Conservation (phyloP, 768 basidiomycete species). For the Psilocybe tampanensis region DNA sequence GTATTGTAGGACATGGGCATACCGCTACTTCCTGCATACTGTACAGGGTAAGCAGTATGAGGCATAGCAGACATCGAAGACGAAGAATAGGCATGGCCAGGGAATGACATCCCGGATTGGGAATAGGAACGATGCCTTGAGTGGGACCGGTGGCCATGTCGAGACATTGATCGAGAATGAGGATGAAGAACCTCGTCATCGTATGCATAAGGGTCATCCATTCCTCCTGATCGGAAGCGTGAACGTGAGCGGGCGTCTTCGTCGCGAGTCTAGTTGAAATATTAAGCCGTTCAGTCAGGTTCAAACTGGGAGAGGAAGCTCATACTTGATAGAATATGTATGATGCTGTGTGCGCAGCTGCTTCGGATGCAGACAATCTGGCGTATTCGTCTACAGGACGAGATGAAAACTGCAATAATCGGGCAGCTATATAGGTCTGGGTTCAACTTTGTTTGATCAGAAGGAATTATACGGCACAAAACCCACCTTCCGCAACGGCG, state of each 20-base stretch:
- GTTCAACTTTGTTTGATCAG: background rate
- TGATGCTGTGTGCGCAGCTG: conserved; percentile 69
- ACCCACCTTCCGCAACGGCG: conserved; percentile 70
- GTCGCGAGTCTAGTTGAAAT: conserved; percentile 32
- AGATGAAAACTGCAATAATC: conserved; percentile 54
- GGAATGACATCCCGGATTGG: conserved; percentile 24
- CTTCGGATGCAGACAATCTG: conserved; percentile 55
- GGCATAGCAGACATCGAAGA: conserved; percentile 16
- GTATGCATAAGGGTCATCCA: conserved; percentile 41
- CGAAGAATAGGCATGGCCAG: conserved; percentile 22
- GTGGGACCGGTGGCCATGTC: conserved; percentile 22
- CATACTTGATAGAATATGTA: conserved; percentile 58
- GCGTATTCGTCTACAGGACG: conserved; percentile 47
- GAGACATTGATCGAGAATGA: conserved; percentile 35
- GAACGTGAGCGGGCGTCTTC: conserved; percentile 40
- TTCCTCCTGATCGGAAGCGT: conserved; percentile 26
- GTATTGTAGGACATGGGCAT: conserved; percentile 28
- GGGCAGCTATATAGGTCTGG: conserved; percentile 44
- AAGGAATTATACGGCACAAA: background rate
- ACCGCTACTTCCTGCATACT: conserved; percentile 22
- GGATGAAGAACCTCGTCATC: conserved; percentile 35
- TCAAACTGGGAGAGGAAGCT: background rate
- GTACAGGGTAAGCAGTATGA: conserved; percentile 23
- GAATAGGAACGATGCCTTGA: conserved; percentile 37
- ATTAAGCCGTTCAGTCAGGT: background rate